phyloP scores from a whole-genome alignment of 768 basidiomycete species.

The Hypholoma fasciculare region DNA sequence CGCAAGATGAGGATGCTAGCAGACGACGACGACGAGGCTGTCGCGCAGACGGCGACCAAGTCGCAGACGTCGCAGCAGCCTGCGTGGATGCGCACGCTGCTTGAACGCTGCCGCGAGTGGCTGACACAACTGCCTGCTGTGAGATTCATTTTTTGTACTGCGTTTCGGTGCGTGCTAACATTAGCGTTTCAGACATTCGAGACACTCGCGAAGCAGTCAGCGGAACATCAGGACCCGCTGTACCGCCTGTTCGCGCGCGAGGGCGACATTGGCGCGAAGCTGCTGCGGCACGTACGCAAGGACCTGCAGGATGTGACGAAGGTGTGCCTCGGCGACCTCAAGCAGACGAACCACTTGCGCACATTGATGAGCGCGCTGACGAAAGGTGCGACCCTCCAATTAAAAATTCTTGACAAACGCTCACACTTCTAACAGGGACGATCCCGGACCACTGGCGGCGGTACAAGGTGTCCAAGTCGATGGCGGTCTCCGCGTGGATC shows the following conservation, averaged over 20 bases:
- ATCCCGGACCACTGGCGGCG: conserved; percentile 87
- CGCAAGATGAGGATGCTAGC: conserved; percentile 90
- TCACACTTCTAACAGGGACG: conserved; percentile 52
- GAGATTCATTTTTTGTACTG: conserved; percentile 22
- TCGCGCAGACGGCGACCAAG: conserved; percentile 54
- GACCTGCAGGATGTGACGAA: conserved; percentile 82
- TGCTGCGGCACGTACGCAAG: conserved; percentile 76
- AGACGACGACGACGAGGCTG: conserved; percentile 86
- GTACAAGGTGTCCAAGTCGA: conserved; percentile 83
- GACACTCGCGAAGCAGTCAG: conserved; percentile 60
- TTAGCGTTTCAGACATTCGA: conserved; percentile 53
- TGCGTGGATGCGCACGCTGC: conserved; percentile 90
- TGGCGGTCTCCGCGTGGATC: conserved; percentile 87
- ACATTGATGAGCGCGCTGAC: conserved; percentile 82
- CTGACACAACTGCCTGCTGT: conserved; percentile 75
- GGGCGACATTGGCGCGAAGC: conserved; percentile 72
- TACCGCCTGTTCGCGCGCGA: conserved; percentile 90
- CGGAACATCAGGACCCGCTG: conserved; percentile 80
- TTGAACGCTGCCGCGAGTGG: conserved; percentile 86
- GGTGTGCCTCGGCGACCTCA: conserved; percentile 84
- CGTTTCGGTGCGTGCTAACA: conserved; percentile 1
- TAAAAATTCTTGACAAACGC: neutral
- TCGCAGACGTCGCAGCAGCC: conserved; percentile 75
- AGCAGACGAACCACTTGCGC: conserved; percentile 97
- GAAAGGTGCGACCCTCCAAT: conserved; percentile 59